Percentiles rank a stretch among this genome's conserved stretches.
These are phyloP conservation scores for Dendrostoma leiphaemia DNA, from an alignment of 2,329 filamentous ascomycete species.

Conservation along the genomic window DNA sequence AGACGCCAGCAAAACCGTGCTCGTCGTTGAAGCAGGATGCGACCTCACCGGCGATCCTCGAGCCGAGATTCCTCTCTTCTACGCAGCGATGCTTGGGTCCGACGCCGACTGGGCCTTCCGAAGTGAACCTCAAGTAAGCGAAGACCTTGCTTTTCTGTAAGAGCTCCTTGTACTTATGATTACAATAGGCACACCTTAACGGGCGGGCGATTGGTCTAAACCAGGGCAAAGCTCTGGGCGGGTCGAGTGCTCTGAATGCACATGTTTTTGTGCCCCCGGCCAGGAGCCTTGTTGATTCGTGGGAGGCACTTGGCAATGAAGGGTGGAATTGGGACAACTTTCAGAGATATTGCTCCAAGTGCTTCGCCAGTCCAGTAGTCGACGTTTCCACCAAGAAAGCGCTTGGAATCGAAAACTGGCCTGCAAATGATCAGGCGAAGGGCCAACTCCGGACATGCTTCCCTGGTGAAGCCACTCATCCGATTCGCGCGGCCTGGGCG, in stretches of 20 bases:
- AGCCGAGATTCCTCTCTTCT: conserved; percentile 10
- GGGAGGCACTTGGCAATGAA: conserved; percentile 27
- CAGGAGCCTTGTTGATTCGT: conserved; percentile 25
- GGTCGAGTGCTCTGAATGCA: conserved; percentile 29
- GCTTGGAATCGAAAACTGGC: background rate
- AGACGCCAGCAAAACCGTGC: conserved; percentile 31
- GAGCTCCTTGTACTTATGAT: background rate
- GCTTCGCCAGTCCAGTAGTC: background rate
- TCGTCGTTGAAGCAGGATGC: conserved; percentile 39
- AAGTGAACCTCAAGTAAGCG: conserved; percentile 7
- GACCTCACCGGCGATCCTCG: conserved; percentile 32
- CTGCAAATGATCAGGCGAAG: background rate
- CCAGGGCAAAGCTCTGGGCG: conserved; percentile 32
- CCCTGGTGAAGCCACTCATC: background rate
- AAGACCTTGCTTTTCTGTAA: background rate
- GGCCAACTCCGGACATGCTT: conserved; percentile 8
- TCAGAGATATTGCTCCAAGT: conserved; percentile 31
- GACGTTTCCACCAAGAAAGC: background rate
- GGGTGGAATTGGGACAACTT: conserved; percentile 27
- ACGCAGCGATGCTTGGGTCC: conserved; percentile 2
- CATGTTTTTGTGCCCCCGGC: conserved; percentile 21
- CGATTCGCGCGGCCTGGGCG: conserved; percentile 6
- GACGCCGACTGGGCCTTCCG: conserved; percentile 11
- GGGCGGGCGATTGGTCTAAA: conserved; percentile 30
- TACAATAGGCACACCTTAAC: conserved; percentile 19